Conservation (phyloP, 495 filamentous ascomycete species). For the Evernia prunastri region DNA sequence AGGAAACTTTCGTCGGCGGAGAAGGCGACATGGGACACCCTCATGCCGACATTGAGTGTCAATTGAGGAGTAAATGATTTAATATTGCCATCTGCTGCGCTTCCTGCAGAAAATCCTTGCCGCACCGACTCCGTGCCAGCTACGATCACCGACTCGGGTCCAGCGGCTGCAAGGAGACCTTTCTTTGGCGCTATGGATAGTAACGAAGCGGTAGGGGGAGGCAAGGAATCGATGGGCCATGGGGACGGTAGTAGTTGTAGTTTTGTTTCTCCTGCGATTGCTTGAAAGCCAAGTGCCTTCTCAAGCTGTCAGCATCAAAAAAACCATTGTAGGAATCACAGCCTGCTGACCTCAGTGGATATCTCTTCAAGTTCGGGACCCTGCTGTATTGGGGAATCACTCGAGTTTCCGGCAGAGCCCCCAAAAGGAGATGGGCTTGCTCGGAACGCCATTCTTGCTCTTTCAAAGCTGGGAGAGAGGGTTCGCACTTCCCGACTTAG, state of each 20-base stretch:
- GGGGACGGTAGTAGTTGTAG: conserved; percentile 69
- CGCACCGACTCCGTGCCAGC: conserved; percentile 72
- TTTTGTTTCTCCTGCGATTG: conserved; percentile 72
- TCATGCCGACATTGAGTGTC: conserved; percentile 61
- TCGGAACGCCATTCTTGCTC: conserved; percentile 62
- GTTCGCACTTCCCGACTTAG: conserved; percentile 24
- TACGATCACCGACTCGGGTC: conserved; percentile 69
- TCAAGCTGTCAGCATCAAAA: conserved; percentile 13
- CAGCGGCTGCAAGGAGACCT: conserved; percentile 81
- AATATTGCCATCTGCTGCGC: conserved; percentile 52
- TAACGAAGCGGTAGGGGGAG: conserved; percentile 76
- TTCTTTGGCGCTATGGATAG: conserved; percentile 73
- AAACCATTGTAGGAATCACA: background rate
- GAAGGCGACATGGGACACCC: conserved; percentile 85
- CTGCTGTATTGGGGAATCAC: conserved; percentile 32
- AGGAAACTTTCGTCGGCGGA: conserved; percentile 78
- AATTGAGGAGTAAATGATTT: conserved; percentile 69
- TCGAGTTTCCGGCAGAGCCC: conserved; percentile 23
- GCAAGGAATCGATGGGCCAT: conserved; percentile 68
- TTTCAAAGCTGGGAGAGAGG: conserved; percentile 37
- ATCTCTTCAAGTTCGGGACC: conserved; percentile 55
- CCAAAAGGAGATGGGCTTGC: conserved; percentile 38
- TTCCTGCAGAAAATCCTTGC: conserved; percentile 55
- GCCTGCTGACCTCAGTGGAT: conserved; percentile 46
- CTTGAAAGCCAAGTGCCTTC: conserved; percentile 76